Conservation (phyloP, 2,329 filamentous ascomycete species). For the Acrocalymma vagum region DNA sequence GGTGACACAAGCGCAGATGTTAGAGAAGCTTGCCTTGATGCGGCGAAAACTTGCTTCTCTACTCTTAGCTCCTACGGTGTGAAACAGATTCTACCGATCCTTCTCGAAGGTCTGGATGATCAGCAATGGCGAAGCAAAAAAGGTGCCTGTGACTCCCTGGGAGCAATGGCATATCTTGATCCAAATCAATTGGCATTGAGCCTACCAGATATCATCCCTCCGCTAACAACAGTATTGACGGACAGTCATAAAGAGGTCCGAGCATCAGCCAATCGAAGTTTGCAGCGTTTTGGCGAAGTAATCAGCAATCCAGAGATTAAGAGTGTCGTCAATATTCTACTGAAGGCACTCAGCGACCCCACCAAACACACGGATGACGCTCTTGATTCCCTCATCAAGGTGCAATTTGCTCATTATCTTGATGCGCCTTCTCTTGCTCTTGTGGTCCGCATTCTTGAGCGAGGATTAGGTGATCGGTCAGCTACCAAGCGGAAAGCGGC, state of each 20-base stretch:
- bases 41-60: slow-evolving; percentile 92
- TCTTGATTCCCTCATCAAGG: slow-evolving; percentile 91
- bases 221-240: slow-evolving; percentile 90
- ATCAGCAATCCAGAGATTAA: slow-evolving; percentile 98
- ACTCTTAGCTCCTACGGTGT: slow-evolving; percentile 95
- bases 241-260: slow-evolving; percentile 99
- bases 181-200: slow-evolving; percentile 92
- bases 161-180: slow-evolving; percentile 98
- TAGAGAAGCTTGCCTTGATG: slow-evolving; percentile 89
- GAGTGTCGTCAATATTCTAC: slow-evolving; percentile 84
- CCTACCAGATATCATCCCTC: slow-evolving; percentile 95
- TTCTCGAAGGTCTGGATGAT: slow-evolving; percentile 91
- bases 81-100: slow-evolving; percentile 89
- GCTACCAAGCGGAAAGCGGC: slow-evolving; percentile 95
- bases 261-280: slow-evolving; percentile 87
- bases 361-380: slow-evolving; percentile 97
- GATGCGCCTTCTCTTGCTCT: slow-evolving; percentile 95
- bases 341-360: slow-evolving; percentile 96
- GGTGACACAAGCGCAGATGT: slow-evolving; percentile 90
- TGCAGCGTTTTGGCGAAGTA: slow-evolving; percentile 98
- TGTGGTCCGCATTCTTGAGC: slow-evolving; percentile 93
- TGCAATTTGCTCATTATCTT: slow-evolving; percentile 98
- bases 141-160: slow-evolving; percentile 93
- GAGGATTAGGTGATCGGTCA: slow-evolving; percentile 88
- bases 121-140: slow-evolving; percentile 98